Conservation (phyloP, 371 early-diverging fungal genomes). For the Mortierella sp. region DNA sequence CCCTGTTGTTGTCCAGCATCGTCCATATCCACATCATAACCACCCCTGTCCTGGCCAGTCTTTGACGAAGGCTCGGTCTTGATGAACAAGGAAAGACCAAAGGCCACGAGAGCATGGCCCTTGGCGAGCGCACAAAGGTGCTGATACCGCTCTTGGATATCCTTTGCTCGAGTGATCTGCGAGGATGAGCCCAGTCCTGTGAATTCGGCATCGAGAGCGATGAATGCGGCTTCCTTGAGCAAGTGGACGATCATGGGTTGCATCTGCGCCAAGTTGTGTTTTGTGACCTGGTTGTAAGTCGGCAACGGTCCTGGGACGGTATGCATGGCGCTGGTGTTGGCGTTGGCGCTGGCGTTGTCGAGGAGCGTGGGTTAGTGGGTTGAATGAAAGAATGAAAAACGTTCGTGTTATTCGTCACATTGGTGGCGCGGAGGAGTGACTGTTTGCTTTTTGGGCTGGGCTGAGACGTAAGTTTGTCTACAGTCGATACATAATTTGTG, state of each 20-base stretch:
- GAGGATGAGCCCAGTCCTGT: conserved; percentile 76
- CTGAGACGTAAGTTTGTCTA: neutral
- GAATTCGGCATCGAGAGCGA: conserved; percentile 93
- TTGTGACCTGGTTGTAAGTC: conserved; percentile 63
- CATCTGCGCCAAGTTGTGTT: conserved; percentile 62
- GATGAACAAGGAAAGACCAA: conserved; percentile 83
- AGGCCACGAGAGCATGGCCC: conserved; percentile 81
- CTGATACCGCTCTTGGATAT: conserved; percentile 83
- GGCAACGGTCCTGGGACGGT: conserved; percentile 31
- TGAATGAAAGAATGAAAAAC: neutral
- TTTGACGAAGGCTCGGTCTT: conserved; percentile 29
- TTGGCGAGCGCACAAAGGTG: conserved; percentile 75
- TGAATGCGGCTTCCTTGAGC: conserved; percentile 68
- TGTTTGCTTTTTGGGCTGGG: neutral
- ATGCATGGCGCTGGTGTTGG: conserved; percentile 10
- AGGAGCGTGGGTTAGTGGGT: neutral
- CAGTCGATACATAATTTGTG: neutral
- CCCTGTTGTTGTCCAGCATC: neutral
- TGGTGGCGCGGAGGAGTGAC: conserved; percentile 8
- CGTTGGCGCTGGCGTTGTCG: neutral
- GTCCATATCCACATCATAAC: neutral
- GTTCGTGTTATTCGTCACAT: neutral
- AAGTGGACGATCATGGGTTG: conserved; percentile 57
- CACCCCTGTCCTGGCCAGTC: neutral
- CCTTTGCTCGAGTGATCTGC: conserved; percentile 59